A percentile compares a stretch with the other conserved stretches of the same genome.
Conservation (phyloP, 306 rosid genomes). For the Citrullus colocynthis region DNA sequence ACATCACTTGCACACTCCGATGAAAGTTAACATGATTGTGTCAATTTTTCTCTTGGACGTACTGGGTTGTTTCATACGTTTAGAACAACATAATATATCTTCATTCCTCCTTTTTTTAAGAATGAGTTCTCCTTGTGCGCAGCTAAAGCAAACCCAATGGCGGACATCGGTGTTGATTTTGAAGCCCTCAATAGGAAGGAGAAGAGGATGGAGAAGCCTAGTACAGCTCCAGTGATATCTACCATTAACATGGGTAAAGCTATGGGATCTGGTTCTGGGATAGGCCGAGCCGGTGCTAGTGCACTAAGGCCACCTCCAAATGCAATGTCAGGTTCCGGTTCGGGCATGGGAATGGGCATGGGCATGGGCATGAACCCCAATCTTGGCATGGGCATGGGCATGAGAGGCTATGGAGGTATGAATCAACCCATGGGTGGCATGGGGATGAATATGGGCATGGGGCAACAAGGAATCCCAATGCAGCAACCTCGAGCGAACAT, state of each 20-base stretch:
- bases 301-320: constrained; percentile 45
- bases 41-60: background rate
- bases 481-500: constrained; percentile 63
- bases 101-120: background rate
- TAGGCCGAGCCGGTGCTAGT: constrained; percentile 75
- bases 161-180: constrained; percentile 89
- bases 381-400: constrained; percentile 39
- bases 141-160: constrained; percentile 78
- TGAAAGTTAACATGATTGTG: background rate
- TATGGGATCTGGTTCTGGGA: constrained; percentile 96
- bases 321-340: constrained; percentile 44
- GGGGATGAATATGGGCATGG: constrained; percentile 32
- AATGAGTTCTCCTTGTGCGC: constrained; percentile 34
- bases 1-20: background rate
- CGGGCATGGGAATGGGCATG: constrained; percentile 21
- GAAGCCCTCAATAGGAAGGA: constrained; percentile 89
- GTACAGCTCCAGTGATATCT: constrained; percentile 46
- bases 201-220: constrained; percentile 91
- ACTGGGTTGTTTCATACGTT: constrained; percentile 1
- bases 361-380: constrained; percentile 38
- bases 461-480: constrained; percentile 67
- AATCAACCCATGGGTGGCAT: constrained; percentile 17
- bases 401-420: constrained; percentile 17
- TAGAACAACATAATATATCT: background rate
- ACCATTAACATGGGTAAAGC: constrained; percentile 91